These are phyloP conservation scores for Aspergillus affinis DNA, from an alignment of 495 filamentous ascomycete species.

Conservation along the genomic window DNA sequence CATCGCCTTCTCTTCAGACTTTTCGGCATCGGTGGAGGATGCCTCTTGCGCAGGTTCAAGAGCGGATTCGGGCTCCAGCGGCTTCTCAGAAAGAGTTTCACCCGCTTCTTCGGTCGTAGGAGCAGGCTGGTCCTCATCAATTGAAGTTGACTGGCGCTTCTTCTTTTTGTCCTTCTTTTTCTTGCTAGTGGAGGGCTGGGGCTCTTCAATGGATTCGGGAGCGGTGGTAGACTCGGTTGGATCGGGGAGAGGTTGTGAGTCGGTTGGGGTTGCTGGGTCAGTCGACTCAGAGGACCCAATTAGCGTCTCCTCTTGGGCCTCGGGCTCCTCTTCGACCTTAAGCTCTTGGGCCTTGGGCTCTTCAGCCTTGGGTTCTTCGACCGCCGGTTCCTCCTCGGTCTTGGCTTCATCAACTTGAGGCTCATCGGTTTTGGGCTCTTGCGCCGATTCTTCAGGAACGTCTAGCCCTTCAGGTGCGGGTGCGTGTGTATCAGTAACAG, in stretches of 20 bases:
- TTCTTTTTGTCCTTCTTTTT: constrained; percentile 37
- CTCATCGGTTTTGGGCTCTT: background rate
- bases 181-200: constrained; percentile 18
- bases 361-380: no score
- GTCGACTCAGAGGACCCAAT: background rate
- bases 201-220: constrained; percentile 1
- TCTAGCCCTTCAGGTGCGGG: background rate
- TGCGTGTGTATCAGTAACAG: background rate
- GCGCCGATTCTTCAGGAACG: background rate
- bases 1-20: background rate
- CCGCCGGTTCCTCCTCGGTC: no score
- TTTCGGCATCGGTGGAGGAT: background rate
- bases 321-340: background rate
- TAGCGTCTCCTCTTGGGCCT: background rate
- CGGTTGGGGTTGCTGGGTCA: no score
- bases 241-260: no score
- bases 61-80: background rate
- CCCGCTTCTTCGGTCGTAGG: constrained; percentile 14
- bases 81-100: background rate
- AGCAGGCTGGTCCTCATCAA: constrained; percentile 19
- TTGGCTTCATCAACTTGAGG: no score
- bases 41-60: background rate
- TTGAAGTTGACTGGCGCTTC: constrained; percentile 30
- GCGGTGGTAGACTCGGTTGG: background rate
- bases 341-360: no score